A percentile compares a stretch with the other conserved stretches of the same genome.
phyloP scores from a whole-genome alignment of 768 basidiomycete species.

The Collybia mongolica region DNA sequence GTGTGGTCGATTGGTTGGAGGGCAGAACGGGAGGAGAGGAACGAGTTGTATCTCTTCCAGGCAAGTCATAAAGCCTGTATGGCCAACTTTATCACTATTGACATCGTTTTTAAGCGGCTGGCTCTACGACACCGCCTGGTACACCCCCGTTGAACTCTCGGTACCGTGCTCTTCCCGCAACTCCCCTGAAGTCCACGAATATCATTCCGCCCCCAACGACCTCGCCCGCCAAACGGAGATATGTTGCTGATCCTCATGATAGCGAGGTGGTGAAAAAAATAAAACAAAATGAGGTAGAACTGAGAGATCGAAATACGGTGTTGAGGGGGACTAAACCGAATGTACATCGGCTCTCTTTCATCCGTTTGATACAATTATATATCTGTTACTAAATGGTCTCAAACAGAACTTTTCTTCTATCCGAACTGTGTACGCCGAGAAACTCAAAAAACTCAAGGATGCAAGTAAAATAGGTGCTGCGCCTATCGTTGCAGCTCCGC shows the following conservation, averaged over 20 bases:
- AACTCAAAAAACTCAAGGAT: conserved; percentile 77
- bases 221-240: conserved; percentile 69
- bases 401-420: conserved; percentile 79
- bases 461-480: conserved; percentile 50
- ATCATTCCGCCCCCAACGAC: conserved; percentile 28
- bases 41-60: conserved; percentile 45
- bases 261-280: conserved; percentile 87
- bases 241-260: conserved; percentile 77
- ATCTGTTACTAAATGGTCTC: neutral
- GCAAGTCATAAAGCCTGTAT: conserved; percentile 26
- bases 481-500: conserved; percentile 35
- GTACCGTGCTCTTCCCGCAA: conserved; percentile 21
- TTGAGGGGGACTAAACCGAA: conserved; percentile 82
- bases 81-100: neutral
- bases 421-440: conserved; percentile 64
- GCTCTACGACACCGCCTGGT: conserved; percentile 51
- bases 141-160: conserved; percentile 30
- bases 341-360: conserved; percentile 41
- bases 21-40: conserved; percentile 50
- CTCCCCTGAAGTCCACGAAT: conserved; percentile 25
- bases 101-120: conserved; percentile 26
- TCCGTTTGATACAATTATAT: neutral
- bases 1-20: conserved; percentile 83
- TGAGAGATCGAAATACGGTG: conserved; percentile 80
- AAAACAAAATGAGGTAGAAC: conserved; percentile 69